Evolutionary conservation across 768 basidiomycete species (phyloP).

Genomic region (Lactarius deliciosus): DNA sequence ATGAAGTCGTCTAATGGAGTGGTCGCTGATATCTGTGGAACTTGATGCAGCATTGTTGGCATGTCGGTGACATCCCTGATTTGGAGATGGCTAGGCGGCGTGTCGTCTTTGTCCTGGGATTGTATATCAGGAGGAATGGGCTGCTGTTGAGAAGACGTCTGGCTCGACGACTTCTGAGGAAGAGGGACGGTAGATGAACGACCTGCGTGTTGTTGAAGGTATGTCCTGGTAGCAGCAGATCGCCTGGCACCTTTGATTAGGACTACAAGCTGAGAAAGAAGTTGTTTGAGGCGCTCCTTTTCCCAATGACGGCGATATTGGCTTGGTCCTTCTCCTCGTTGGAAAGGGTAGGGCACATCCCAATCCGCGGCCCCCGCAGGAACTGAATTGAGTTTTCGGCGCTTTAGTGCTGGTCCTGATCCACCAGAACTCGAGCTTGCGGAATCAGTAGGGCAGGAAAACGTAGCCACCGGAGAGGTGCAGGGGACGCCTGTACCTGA

Average conservation of each 20-base stretch:
- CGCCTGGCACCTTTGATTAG: conserved; percentile 60
- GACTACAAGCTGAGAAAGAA: conserved; percentile 59
- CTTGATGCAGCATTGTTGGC: background rate
- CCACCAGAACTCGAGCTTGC: conserved; percentile 7
- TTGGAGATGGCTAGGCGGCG: background rate
- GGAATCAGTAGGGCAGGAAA: conserved; percentile 7
- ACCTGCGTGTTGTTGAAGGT: conserved; percentile 36
- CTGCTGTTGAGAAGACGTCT: conserved; percentile 4
- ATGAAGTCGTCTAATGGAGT: conserved; percentile 42
- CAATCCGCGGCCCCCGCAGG: conserved; percentile 81
- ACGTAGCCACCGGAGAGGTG: conserved; percentile 2
- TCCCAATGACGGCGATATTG: conserved; percentile 68
- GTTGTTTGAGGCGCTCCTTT: conserved; percentile 56
- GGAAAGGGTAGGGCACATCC: conserved; percentile 82
- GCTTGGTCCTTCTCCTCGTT: conserved; percentile 65
- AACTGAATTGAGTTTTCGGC: conserved; percentile 61
- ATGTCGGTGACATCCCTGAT: conserved; percentile 14
- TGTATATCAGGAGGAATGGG: conserved; percentile 3
- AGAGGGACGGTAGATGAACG: background rate
- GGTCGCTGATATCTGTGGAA: conserved; percentile 16
- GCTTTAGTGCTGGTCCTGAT: conserved; percentile 45
- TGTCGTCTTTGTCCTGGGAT: conserved; percentile 7
- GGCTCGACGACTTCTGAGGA: background rate
- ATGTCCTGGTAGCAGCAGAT: conserved; percentile 60
- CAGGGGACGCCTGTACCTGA: conserved; percentile 36